Base-by-base conservation (phyloP, 2,329 filamentous ascomycete species). In the Fusarium begoniae region DNA sequence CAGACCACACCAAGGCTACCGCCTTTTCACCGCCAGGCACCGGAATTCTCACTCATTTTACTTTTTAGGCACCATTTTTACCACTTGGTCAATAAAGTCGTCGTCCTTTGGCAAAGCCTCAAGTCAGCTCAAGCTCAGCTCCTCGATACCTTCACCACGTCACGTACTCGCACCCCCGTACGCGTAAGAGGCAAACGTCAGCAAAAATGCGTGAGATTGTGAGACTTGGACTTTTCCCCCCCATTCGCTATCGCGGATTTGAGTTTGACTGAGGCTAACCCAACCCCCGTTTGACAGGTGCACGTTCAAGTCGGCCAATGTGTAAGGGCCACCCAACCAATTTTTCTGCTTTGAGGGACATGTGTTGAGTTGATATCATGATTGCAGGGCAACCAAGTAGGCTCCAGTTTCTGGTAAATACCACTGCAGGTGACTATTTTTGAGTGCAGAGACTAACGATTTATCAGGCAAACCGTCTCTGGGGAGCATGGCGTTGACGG, bases 271-370 rank as follows among this genome's bases (percentile, higher is more conserved):
- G 87, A 92, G n/a, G 50, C 50, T 53, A 37, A 53, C 48, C 47
- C 13, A 35, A 13, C 48, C 48, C 50, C 50, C 89, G 75, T 35
- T 72, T 81, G 80, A 78, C 76, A 98, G 95, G 95, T 98, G 87
- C 96, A 99, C 88, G 94, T 99, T 82, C 96, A 99, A 90, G 98
- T 96, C 90, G 96, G 96, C 87, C 96, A 99, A 92, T 98, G 96
- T 90, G 95, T 98, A 87, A 87, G 87, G 87, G 53, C 56, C 71
- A 30, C 58, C 47, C 79, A 82, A 85, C 80, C 87, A 81, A 44
- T 45, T 66, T 66, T 66, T 68, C 70, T 55, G 32, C 10, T 35
- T 54, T 58, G 67, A 55, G 62, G 64, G 48, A 57, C 24, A 70
- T 55, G 56, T 73, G 53, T 58, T 70, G 67, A 70, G 47, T 65